These are phyloP conservation scores for Geotrichum carabidarum DNA, from an alignment of 1,139 yeast genomes.

Conservation along the genomic window DNA sequence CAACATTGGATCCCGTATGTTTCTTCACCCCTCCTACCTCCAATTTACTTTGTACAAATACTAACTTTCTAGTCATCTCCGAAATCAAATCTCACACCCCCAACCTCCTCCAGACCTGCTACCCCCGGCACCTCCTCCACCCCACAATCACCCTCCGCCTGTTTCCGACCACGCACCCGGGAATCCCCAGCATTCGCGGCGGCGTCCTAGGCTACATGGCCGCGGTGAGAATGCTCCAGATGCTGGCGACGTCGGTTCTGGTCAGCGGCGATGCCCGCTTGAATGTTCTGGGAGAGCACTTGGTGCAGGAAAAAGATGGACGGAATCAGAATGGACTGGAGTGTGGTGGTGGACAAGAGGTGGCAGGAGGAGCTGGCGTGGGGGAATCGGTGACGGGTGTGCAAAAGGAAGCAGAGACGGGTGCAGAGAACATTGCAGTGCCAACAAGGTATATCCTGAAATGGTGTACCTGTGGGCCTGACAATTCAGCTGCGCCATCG, in stretches of 20 bases:
- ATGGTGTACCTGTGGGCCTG: constrained; percentile 14
- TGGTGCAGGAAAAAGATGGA: constrained; percentile 9
- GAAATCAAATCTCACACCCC: constrained; percentile 15
- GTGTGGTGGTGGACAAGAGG: too few relatives aligned
- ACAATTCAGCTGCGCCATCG: not conserved
- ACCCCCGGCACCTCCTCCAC: constrained; percentile 4
- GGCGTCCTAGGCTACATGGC: constrained; percentile 17
- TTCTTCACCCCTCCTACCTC: not conserved
- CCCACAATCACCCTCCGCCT: constrained; percentile 13
- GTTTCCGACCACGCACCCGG: constrained; percentile 14
- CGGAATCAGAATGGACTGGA: not conserved
- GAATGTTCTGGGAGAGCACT: constrained; percentile 13
- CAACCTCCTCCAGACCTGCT: constrained; percentile 9
- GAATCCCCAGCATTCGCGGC: constrained; percentile 15
- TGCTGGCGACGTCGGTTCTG: constrained; percentile 17
- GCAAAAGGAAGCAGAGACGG: not conserved
- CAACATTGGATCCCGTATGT: constrained; percentile 15
- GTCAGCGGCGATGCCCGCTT: constrained; percentile 18
- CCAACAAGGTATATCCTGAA: constrained; percentile 12
- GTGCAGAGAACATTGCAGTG: not conserved
- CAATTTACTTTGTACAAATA: not conserved
- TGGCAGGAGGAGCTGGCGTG: too few relatives aligned
- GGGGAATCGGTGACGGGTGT: not conserved
- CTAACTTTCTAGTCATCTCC: constrained; percentile 8
- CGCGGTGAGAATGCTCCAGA: constrained; percentile 14